These are phyloP conservation scores for Beauveria scarabaeidicola DNA, from an alignment of 2,329 filamentous ascomycete species.

Conservation along the genomic window DNA sequence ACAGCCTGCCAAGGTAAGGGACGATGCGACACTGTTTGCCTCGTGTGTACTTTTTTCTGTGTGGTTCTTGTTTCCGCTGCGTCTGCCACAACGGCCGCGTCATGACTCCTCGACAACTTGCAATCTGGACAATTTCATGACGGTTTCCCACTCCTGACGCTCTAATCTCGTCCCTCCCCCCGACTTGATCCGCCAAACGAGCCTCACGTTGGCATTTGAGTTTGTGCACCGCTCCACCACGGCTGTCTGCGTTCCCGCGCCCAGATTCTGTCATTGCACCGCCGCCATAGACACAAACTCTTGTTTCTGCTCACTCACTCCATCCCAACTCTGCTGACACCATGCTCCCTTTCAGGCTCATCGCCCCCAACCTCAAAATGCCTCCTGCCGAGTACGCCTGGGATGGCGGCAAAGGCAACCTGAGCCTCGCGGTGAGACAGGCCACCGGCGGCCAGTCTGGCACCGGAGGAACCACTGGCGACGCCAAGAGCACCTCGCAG, in stretches of 20 bases:
- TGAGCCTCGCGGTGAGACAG: background rate
- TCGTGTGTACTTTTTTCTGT: background rate
- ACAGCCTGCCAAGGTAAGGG: constrained; percentile 1
- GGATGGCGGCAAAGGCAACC: background rate
- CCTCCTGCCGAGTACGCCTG: background rate
- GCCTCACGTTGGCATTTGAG: background rate
- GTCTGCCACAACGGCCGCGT: background rate
- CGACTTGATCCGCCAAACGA: background rate
- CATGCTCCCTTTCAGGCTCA: background rate
- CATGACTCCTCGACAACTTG: background rate
- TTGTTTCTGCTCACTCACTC: background rate
- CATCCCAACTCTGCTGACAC: background rate
- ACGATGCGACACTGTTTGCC: constrained; percentile 1
- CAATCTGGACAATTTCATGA: background rate
- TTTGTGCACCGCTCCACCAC: constrained; percentile 2
- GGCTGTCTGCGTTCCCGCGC: background rate
- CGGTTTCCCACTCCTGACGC: background rate
- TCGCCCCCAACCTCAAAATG: background rate
- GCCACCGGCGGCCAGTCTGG: background rate
- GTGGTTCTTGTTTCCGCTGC: background rate
- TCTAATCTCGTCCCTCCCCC: background rate
- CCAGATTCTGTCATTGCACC: background rate
- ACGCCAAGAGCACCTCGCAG: background rate
- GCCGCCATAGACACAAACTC: background rate
- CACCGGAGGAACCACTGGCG: background rate